Percentiles rank a stretch among this genome's conserved stretches.
Conservation (phyloP, 805 yeast genomes). For the Wickerhamomyces ciferrii region DNA sequence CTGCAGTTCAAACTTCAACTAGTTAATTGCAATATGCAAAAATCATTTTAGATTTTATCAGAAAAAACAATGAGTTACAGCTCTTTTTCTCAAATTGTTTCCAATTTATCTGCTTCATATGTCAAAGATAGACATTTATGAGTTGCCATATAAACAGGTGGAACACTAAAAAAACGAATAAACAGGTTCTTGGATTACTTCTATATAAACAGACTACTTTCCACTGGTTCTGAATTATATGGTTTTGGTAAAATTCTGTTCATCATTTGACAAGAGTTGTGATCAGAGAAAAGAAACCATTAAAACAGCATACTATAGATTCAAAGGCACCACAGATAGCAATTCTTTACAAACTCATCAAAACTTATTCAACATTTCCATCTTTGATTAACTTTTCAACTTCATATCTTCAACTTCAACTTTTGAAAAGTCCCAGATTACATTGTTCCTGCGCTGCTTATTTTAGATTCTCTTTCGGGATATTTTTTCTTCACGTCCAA, state of each 20-base stretch:
- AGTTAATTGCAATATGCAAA: not conserved
- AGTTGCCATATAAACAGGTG: not conserved
- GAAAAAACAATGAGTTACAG: not conserved
- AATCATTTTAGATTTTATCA: not conserved
- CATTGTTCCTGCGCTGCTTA: not conserved
- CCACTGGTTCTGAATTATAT: not conserved
- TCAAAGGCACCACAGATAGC: no score
- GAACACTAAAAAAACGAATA: not conserved
- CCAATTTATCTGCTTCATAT: not conserved
- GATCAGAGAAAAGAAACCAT: no score
- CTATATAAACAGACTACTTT: not conserved
- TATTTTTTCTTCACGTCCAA: no score
- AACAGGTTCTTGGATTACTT: not conserved
- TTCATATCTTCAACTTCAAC: not conserved
- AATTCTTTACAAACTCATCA: not conserved
- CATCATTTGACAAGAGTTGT: no score
- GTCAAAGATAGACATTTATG: not conserved
- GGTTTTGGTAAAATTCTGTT: no score
- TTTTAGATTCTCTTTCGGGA: not conserved
- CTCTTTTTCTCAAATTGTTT: not conserved
- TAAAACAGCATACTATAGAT: no score
- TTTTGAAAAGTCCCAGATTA: not conserved
- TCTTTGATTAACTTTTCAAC: not conserved
- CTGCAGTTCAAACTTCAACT: not conserved
- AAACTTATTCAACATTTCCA: not conserved